Evolutionary conservation across 768 basidiomycete species (phyloP), one percentile per base, ranked within the genome.

Genomic region (Cyclocybe aegerita): DNA sequence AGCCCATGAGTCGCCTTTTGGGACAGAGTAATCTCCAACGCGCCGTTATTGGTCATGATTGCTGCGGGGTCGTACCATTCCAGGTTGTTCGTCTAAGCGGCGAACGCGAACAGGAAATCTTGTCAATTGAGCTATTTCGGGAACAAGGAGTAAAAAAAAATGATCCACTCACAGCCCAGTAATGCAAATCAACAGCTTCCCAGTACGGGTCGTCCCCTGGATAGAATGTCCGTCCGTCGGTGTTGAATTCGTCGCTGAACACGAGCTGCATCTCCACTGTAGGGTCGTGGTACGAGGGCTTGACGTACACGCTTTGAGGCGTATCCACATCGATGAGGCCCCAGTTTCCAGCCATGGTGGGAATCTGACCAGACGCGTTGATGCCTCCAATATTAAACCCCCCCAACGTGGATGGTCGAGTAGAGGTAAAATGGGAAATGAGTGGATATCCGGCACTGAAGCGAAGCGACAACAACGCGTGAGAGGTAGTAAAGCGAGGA

Each of bases 31-130:
- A 96, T 82, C 56, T 87, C 79, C 36, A 98, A 78, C 36, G 77
- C 71, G 15, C 96, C 95, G 55, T 78, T 73, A 52, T 71, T 71
- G 7, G 95, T 97, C 6, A 81, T 86, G 43, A 91, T 70, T 12
- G 86, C 85, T 23, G 71, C 81, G 0, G 94, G 93, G 62, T 89
- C 88, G 64, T 95, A 94, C 91, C 92, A 96, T 68, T 97, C 90
- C 64, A 89, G 57, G 62, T 90, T 87, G 54, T 80, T 80, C 9
- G 88, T 85, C 80, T 85, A 43, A 17, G 35, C 4, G 32, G 4
- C 2, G 4, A 23, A 23, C 23, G 23, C 23, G 23, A 23, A 23
- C 4, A 23, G 23, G 4, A 23, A 23, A 4, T 2, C 2, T 4
- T 23, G 23, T 23, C 23, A 23, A 23, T 23, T 23, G 23, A 23